phyloP scores from a whole-genome alignment of 1,139 yeast genomes.

The Spencermartinsiella ligniputridi region DNA sequence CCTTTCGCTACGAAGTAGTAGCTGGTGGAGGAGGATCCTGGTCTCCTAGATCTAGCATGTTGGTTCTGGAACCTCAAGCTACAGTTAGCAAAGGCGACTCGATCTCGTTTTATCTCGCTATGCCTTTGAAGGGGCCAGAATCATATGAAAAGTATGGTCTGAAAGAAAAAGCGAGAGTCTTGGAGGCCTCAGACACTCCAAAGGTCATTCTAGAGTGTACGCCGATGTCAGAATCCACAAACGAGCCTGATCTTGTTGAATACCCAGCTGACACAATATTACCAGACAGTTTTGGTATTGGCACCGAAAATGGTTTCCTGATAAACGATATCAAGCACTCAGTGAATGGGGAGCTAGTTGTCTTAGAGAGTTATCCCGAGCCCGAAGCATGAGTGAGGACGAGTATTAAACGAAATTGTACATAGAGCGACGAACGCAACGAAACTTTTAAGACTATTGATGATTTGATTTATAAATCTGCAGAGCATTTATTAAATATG shows the following conservation, averaged over 20 bases:
- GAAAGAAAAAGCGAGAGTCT: constrained; percentile 1
- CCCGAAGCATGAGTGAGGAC: no score
- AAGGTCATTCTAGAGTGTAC: constrained; percentile 22
- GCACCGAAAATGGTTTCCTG: constrained; percentile 33
- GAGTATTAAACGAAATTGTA: no score
- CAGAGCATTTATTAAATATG: background rate
- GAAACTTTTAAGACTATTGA: no score
- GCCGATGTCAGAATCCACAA: constrained; percentile 20
- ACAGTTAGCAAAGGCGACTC: constrained; percentile 42
- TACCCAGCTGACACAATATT: constrained; percentile 17
- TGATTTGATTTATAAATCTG: constrained; percentile 1
- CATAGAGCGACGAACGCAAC: no score
- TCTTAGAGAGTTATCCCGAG: no score
- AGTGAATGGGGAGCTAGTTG: constrained; percentile 29
- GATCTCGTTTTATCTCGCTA: constrained; percentile 43
- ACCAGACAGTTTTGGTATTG: constrained; percentile 28
- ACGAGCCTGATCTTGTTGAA: constrained; percentile 11
- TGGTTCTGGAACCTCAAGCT: constrained; percentile 58
- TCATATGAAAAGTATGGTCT: constrained; percentile 13
- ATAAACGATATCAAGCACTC: constrained; percentile 30
- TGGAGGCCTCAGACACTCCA: constrained; percentile 9
- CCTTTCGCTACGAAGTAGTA: constrained; percentile 40
- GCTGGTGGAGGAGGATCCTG: constrained; percentile 64
- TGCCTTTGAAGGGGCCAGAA: constrained; percentile 14
- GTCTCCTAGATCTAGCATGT: constrained; percentile 58